phyloP scores from a whole-genome alignment of 768 basidiomycete genomes.

The Trametes maxima region DNA sequence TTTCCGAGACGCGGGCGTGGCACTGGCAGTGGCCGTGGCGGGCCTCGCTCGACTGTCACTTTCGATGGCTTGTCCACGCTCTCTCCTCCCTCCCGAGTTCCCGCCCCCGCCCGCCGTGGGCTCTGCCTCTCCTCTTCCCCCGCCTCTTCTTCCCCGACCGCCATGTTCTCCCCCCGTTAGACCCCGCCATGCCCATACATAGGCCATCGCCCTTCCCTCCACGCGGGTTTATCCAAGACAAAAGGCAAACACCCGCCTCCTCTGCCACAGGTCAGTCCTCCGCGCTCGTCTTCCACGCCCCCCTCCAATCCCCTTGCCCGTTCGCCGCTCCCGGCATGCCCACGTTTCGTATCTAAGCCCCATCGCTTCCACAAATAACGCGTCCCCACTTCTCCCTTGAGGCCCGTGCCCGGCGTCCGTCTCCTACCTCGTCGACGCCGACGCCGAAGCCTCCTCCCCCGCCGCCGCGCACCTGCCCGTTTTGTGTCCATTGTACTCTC shows the following conservation, averaged over 20 bases:
- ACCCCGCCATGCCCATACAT: constrained; percentile 6
- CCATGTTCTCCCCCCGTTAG: constrained; percentile 7
- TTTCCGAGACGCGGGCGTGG: background rate
- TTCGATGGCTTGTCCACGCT: background rate
- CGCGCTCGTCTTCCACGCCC: background rate
- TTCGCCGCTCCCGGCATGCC: background rate
- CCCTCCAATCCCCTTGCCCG: background rate
- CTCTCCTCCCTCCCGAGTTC: background rate
- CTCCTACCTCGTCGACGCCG: too few relatives aligned
- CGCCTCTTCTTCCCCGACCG: background rate
- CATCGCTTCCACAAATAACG: background rate
- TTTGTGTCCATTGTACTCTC: constrained; percentile 3
- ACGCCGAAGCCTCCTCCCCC: too few relatives aligned
- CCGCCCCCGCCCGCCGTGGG: background rate
- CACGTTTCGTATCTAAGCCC: constrained; percentile 3
- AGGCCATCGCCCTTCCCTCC: background rate
- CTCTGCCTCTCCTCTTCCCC: background rate
- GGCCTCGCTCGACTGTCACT: background rate
- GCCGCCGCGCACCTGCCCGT: background rate
- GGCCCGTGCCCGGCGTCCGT: too few relatives aligned
- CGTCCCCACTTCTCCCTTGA: too few relatives aligned
- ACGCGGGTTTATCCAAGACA: background rate
- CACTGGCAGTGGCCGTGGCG: background rate
- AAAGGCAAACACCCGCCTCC: background rate
- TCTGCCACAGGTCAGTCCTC: constrained; percentile 14